Percentiles rank a stretch among this genome's conserved stretches.
Conservation (phyloP, 2,329 filamentous ascomycete genomes). For the Fusarium sp. region DNA sequence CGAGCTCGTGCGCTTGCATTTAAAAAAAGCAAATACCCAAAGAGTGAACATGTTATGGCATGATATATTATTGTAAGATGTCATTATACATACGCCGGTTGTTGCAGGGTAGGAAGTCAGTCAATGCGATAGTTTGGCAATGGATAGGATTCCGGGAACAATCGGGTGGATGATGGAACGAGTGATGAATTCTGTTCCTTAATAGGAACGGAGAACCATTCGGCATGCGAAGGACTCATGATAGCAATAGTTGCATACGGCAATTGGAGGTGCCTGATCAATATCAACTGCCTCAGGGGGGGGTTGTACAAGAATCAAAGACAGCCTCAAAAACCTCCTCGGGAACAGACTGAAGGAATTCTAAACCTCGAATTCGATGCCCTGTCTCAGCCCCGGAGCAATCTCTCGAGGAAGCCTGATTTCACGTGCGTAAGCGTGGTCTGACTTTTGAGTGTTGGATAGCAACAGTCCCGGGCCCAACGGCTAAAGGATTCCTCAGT, state of each 20-base stretch:
- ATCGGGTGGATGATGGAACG: conserved; percentile 32
- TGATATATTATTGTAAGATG: conserved; percentile 8
- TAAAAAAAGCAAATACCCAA: conserved; percentile 9
- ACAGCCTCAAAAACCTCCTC: conserved; percentile 1
- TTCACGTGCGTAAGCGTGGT: conserved; percentile 37
- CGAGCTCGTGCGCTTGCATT: conserved; percentile 8
- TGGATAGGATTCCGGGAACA: conserved; percentile 37
- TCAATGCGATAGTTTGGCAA: conserved; percentile 3
- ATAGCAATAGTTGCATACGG: no score
- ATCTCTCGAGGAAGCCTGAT: conserved; percentile 27
- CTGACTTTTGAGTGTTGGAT: conserved; percentile 38
- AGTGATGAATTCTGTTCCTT: neutral
- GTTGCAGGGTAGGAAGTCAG: conserved; percentile 30
- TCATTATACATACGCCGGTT: conserved; percentile 2
- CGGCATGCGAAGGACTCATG: no score
- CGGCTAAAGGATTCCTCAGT: conserved; percentile 26
- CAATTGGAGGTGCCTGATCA: neutral
- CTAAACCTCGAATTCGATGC: neutral
- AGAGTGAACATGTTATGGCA: neutral
- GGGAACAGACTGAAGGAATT: conserved; percentile 5
- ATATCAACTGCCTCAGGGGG: neutral
- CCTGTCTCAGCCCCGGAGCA: conserved; percentile 28
- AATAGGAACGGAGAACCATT: neutral
- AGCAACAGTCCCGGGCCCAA: conserved; percentile 28
- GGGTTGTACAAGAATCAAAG: no score